Evolutionary conservation across 1,284 basidiomycete genomes (phyloP).

Genomic region (Leccinum pachyderme): DNA sequence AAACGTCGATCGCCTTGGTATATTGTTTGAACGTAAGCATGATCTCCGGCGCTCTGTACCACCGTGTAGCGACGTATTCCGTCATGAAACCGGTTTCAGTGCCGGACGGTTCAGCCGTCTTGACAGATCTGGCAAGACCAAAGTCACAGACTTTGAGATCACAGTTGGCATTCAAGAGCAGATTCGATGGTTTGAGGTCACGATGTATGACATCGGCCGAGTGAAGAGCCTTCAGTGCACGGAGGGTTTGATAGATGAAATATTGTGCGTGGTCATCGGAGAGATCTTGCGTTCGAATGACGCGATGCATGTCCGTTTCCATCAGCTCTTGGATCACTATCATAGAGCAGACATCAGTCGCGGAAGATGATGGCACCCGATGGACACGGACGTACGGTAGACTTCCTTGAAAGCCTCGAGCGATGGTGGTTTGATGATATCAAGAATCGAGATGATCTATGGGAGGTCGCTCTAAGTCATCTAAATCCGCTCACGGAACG

Average conservation of each 20-base stretch:
- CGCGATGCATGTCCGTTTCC: constrained; percentile 74
- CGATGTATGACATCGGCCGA: constrained; percentile 94
- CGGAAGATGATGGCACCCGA: too few relatives aligned
- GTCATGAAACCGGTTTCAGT: constrained; percentile 91
- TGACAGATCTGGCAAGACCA: constrained; percentile 85
- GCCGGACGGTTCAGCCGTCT: constrained; percentile 81
- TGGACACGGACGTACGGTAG: constrained; percentile 55
- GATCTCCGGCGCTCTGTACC: constrained; percentile 94
- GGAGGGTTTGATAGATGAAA: constrained; percentile 86
- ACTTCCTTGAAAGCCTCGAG: constrained; percentile 94
- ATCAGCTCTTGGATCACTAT: constrained; percentile 74
- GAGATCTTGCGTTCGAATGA: constrained; percentile 77
- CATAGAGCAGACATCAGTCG: constrained; percentile 11
- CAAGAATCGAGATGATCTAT: constrained; percentile 92
- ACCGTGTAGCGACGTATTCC: constrained; percentile 90
- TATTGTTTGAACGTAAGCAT: constrained; percentile 98
- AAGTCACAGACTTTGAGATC: constrained; percentile 96
- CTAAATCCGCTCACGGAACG: neutral
- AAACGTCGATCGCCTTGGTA: constrained; percentile 91
- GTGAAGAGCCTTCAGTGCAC: constrained; percentile 92
- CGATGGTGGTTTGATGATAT: constrained; percentile 89
- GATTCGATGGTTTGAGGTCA: constrained; percentile 93
- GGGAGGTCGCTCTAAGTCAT: neutral
- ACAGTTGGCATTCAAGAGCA: constrained; percentile 95
- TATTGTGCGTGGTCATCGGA: constrained; percentile 79